Evolutionary conservation across 1,284 basidiomycete species (phyloP), one percentile per base, ranked within the genome.

Genomic region (Spongispora temasekensis): DNA sequence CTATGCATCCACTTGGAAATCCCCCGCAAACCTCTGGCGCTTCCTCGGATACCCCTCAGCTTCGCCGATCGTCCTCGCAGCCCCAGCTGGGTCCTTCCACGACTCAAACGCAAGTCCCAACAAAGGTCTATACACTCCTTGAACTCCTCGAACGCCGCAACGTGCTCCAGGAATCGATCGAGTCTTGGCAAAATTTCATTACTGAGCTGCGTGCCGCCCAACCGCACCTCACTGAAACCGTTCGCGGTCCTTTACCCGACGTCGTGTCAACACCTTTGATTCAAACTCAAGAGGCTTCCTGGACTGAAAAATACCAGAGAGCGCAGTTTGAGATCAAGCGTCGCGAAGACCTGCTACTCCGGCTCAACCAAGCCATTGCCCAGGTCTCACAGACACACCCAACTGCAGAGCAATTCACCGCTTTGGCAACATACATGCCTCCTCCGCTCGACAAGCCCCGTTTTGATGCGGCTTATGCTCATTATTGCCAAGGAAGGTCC

Each of bases 311-410:
- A 46, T 62, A 63, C 52, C 62, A 76, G 32, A 61, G 67, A 57
- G 69, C 68, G 21, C 73, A 69, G 42, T 71, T 74, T 55, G 73
- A 75, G 60, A 75, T 71, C 55, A 75, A 68, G 52, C 73, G 70
- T 25, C 68, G 73, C 32, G 70, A 74, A 56, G 70, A 74, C 32
- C 51, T 75, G 32, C 52, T 75, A 12, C 30, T 70, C 46, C 68
- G 68, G 10, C 57, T 72, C 28, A 73, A 75, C 34, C 71, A 70
- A 46, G 72, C 70, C 15, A 75, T 71, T 44, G 25, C 59, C 1
- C 70, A 71, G 21, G 54, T 69, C 35, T 64, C 64, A 17, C 30
- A 32, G 8, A 12, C 54, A 19, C 46, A 68, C 35, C 62, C 67
- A 17, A 61, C 55, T 6, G 68, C 71, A n/a, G 69, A 73, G 52